phyloP scores from a whole-genome alignment of 1,139 yeast species.

The Spathaspora sp. region DNA sequence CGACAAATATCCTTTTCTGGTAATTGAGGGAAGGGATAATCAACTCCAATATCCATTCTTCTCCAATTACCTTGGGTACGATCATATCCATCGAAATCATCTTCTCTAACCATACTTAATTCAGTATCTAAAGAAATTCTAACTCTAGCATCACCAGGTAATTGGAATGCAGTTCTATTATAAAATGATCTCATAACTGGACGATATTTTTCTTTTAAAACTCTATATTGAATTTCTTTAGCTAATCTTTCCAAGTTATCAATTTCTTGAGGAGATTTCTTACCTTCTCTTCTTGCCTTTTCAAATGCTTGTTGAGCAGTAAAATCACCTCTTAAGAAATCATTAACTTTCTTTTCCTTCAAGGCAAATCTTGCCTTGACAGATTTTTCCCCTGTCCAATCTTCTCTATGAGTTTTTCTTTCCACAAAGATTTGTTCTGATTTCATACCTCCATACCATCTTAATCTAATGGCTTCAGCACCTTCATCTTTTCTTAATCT shows the following conservation, averaged over 20 bases:
- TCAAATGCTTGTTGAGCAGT: constrained; percentile 90
- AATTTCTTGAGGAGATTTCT: constrained; percentile 81
- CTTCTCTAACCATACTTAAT: constrained; percentile 93
- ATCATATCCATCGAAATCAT: constrained; percentile 88
- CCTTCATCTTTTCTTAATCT: constrained; percentile 96
- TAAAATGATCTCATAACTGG: constrained; percentile 96
- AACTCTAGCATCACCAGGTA: constrained; percentile 98
- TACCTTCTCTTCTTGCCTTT: constrained; percentile 89
- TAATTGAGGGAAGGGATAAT: constrained; percentile 87
- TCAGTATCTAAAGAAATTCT: constrained; percentile 97
- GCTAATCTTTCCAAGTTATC: constrained; percentile 92
- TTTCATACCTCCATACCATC: constrained; percentile 99
- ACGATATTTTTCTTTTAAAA: constrained; percentile 77
- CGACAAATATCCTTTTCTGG: constrained; percentile 83
- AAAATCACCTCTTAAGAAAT: constrained; percentile 76
- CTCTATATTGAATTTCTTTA: constrained; percentile 86
- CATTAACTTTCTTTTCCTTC: constrained; percentile 87
- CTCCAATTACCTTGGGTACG: constrained; percentile 95
- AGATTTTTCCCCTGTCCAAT: constrained; percentile 99
- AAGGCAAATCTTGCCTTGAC: constrained; percentile 94
- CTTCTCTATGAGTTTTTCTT: constrained; percentile 97
- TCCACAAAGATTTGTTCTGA: constrained; percentile 92
- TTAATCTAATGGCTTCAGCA: constrained; percentile 95
- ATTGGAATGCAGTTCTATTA: constrained; percentile 97
- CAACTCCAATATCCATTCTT: constrained; percentile 96